A percentile compares a stretch with the other conserved stretches of the same genome.
Evolutionary conservation across 805 yeast species (phyloP).

Genomic region (Yamadazyma olivae): DNA sequence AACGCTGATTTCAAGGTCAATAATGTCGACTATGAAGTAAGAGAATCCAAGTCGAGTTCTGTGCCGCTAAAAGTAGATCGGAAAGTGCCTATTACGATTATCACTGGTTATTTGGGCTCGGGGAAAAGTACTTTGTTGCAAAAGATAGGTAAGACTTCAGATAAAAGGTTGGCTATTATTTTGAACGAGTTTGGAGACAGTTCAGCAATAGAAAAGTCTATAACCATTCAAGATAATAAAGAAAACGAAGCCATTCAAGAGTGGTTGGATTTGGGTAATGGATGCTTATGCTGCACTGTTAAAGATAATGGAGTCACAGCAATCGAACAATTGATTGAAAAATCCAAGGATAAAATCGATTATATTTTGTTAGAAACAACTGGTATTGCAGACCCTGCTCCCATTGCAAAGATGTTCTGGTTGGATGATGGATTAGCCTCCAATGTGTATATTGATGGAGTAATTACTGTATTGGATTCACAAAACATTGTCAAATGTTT

Average conservation of each 20-base stretch:
- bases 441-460: constrained; percentile 86
- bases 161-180: constrained; percentile 79
- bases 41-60: constrained; percentile 4
- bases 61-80: constrained; percentile 12
- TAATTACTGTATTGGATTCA: constrained; percentile 81
- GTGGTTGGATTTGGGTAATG: constrained; percentile 96
- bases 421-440: constrained; percentile 85
- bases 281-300: constrained; percentile 95
- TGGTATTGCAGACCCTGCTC: constrained; percentile 97
- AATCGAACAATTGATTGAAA: constrained; percentile 78
- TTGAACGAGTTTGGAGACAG: constrained; percentile 92
- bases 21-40: constrained; percentile 11
- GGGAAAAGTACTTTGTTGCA: constrained; percentile 89
- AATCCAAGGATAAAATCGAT: constrained; percentile 72
- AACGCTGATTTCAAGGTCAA: constrained; percentile 8
- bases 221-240: constrained; percentile 60
- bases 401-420: constrained; percentile 98
- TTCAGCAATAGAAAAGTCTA: constrained; percentile 80
- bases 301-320: constrained; percentile 94
- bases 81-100: constrained; percentile 85
- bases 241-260: constrained; percentile 62
- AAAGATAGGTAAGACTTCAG: constrained; percentile 65
- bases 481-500: constrained; percentile 63
- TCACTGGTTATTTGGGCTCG: constrained; percentile 93
- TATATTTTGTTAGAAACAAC: constrained; percentile 92